A percentile compares a stretch with the other conserved stretches of the same genome.
Evolutionary conservation across 768 basidiomycete genomes (phyloP).

Genomic region (Sarcodon aspratus): DNA sequence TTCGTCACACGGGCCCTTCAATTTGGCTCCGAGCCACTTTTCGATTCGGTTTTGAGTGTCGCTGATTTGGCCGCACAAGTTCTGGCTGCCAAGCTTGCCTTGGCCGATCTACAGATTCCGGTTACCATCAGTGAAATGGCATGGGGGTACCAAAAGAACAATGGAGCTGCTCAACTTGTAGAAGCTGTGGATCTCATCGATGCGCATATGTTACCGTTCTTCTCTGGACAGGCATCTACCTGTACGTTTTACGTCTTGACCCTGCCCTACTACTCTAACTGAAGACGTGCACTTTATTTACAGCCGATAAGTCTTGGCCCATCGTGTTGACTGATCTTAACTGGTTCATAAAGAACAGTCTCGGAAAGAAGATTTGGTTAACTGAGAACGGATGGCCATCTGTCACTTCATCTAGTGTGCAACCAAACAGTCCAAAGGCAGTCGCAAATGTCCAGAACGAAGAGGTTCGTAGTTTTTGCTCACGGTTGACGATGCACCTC

Average conservation of each 20-base stretch:
- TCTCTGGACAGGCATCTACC: conserved; percentile 41
- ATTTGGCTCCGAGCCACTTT: conserved; percentile 16
- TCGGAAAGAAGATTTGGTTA: conserved; percentile 67
- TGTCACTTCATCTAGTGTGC: conserved; percentile 42
- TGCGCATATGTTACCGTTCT: conserved; percentile 65
- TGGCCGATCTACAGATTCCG: conserved; percentile 45
- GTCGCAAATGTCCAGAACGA: conserved; percentile 54
- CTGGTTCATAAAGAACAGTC: conserved; percentile 52
- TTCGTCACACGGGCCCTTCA: conserved; percentile 15
- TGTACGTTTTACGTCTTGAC: conserved; percentile 21
- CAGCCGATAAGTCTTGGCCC: conserved; percentile 55
- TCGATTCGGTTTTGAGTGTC: conserved; percentile 11
- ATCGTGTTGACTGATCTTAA: conserved; percentile 45
- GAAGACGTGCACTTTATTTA: conserved; percentile 1
- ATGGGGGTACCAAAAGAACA: conserved; percentile 34
- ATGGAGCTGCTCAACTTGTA: conserved; percentile 43
- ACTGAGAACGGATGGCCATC: conserved; percentile 73
- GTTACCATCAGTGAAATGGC: conserved; percentile 43
- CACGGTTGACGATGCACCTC: background rate
- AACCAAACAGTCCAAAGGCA: conserved; percentile 53
- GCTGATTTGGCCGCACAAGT: conserved; percentile 32
- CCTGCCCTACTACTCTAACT: background rate
- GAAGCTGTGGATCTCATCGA: conserved; percentile 53
- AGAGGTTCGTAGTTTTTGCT: conserved; percentile 16
- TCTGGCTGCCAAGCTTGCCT: conserved; percentile 30